Percentiles rank a stretch among this genome's conserved stretches.
Conservation (phyloP, 2,329 filamentous ascomycete species). For the Diplodia seriata region DNA sequence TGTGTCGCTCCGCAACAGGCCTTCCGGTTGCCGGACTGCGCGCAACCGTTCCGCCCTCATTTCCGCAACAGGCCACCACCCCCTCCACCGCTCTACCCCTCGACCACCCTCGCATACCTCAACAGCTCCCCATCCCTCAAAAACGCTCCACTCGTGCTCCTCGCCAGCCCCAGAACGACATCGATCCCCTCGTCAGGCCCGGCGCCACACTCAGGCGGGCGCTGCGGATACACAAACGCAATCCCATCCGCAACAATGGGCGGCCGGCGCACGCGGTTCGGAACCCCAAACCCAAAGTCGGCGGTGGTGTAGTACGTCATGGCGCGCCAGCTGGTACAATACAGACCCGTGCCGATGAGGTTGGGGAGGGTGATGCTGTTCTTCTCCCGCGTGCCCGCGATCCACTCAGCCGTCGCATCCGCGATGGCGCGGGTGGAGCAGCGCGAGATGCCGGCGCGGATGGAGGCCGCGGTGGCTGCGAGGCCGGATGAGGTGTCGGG, state of each 20-base stretch:
- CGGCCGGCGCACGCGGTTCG: slow-evolving; percentile 35
- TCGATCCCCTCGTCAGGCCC: slow-evolving; percentile 37
- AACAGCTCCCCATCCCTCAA: slow-evolving; percentile 36
- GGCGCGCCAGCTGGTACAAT: slow-evolving; percentile 40
- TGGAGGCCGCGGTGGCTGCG: slow-evolving; percentile 34
- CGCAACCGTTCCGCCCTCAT: no score
- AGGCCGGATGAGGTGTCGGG: not conserved
- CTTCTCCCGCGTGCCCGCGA: slow-evolving; percentile 37
- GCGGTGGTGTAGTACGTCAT: slow-evolving; percentile 39
- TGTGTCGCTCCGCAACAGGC: no score
- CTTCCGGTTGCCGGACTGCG: no score
- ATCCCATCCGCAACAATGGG: slow-evolving; percentile 35
- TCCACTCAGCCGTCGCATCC: slow-evolving; percentile 36
- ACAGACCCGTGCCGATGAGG: slow-evolving; percentile 41
- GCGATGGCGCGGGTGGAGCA: slow-evolving; percentile 36
- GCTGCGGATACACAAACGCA: slow-evolving; percentile 36
- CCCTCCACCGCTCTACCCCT: not conserved
- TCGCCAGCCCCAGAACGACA: slow-evolving; percentile 35
- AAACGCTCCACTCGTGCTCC: slow-evolving; percentile 29
- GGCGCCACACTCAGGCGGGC: slow-evolving; percentile 23
- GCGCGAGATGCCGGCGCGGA: slow-evolving; percentile 38
- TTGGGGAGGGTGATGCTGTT: slow-evolving; percentile 37
- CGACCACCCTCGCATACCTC: slow-evolving; percentile 29
- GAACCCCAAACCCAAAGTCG: slow-evolving; percentile 44
- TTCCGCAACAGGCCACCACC: no score